Conservation (phyloP, 2,329 filamentous ascomycete species). For the Chaetomium strumarium region DNA sequence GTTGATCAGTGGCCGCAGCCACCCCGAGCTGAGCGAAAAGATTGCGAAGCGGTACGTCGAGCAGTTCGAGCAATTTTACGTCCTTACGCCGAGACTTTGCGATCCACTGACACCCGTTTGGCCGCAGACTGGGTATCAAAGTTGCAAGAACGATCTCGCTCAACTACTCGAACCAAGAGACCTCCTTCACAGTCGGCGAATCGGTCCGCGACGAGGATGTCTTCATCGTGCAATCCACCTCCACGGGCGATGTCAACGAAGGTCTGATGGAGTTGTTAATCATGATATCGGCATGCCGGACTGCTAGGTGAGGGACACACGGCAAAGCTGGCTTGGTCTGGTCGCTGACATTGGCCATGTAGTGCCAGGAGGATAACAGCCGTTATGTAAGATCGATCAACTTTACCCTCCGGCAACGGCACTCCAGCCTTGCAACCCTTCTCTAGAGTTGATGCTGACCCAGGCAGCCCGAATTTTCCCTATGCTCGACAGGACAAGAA, state of each 20-base stretch:
- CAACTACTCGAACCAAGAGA: slow-evolving; percentile 83
- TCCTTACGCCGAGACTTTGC: not conserved
- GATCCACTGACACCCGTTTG: slow-evolving; percentile 11
- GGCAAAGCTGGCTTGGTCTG: not conserved
- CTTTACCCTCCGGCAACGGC: not conserved
- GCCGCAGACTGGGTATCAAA: slow-evolving; percentile 63
- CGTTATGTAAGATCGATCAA: slow-evolving; percentile 53
- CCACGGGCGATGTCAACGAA: slow-evolving; percentile 95
- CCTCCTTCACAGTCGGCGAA: slow-evolving; percentile 89
- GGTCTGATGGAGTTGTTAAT: slow-evolving; percentile 97
- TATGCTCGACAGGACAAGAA: slow-evolving; percentile 98
- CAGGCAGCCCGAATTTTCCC: slow-evolving; percentile 72
- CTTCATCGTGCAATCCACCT: slow-evolving; percentile 93
- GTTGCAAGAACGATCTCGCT: slow-evolving; percentile 74
- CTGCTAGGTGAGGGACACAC: slow-evolving; percentile 42
- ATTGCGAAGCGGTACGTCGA: slow-evolving; percentile 25
- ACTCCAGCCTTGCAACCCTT: not conserved
- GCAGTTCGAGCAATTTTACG: too few species aligned
- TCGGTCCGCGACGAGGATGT: slow-evolving; percentile 97
- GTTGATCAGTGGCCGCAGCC: slow-evolving; percentile 45
- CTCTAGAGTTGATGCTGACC: slow-evolving; percentile 13
- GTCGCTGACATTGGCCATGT: slow-evolving; percentile 11
- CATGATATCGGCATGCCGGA: slow-evolving; percentile 89
- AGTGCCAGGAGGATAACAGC: slow-evolving; percentile 83
- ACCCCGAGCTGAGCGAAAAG: slow-evolving; percentile 42